phyloP scores from a whole-genome alignment of 2,329 filamentous ascomycete genomes.

The Fusarium subtropicale region DNA sequence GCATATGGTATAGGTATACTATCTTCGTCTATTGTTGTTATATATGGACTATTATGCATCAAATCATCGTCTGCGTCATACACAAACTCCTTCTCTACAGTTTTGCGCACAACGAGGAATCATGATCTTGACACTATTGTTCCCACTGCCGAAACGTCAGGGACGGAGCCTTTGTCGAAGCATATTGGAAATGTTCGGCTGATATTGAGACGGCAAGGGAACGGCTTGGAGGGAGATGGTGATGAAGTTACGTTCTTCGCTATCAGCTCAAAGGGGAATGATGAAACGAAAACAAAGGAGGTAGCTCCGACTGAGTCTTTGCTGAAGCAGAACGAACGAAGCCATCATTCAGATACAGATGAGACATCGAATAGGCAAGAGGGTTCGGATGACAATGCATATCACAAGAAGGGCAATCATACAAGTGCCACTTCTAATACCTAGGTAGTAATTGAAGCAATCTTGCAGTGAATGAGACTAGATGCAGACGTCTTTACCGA shows the following conservation, averaged over 20 bases:
- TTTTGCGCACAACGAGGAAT: constrained; percentile 18
- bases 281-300: rapidly evolving
- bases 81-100: constrained; percentile 11
- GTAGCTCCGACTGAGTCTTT: not conserved
- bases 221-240: rapidly evolving
- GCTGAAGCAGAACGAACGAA: not conserved
- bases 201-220: not conserved
- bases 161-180: constrained; percentile 10
- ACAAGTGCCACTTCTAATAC: no score
- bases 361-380: not conserved
- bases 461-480: no score
- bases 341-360: not conserved
- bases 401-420: not conserved
- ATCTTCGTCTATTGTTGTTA: rapidly evolving
- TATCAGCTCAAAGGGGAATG: no score
- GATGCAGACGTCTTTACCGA: no score
- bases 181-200: not conserved
- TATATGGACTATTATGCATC: not conserved
- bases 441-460: no score
- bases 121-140: constrained; percentile 8
- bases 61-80: not conserved
- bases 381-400: rapidly evolving
- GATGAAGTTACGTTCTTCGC: not conserved
- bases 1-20: not conserved
- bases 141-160: not conserved